Conservation (phyloP, 805 yeast genomes). For the Hanseniaspora valbyensis region DNA sequence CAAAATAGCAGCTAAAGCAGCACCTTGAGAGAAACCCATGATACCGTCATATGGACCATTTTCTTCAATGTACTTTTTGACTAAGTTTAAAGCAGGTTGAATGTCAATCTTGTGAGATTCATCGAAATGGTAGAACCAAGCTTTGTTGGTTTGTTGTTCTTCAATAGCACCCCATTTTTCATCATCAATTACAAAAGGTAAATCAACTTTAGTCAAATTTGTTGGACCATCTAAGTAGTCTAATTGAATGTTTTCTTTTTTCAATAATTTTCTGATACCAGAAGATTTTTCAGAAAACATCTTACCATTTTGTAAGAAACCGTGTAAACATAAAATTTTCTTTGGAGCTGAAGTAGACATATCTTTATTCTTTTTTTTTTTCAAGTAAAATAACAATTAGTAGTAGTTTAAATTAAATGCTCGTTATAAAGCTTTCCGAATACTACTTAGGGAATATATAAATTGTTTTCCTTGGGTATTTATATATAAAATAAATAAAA, state of each 20-base stretch:
- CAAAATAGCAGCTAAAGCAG: slow-evolving; percentile 68
- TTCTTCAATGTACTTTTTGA: slow-evolving; percentile 40
- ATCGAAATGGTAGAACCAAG: slow-evolving; percentile 67
- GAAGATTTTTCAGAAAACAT: slow-evolving; percentile 81
- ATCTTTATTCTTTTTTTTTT: neutral
- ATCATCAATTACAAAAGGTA: slow-evolving; percentile 57
- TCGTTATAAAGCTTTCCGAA: slow-evolving; percentile 14
- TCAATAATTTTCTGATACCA: slow-evolving; percentile 69
- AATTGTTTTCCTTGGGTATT: neutral
- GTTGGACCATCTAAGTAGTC: slow-evolving; percentile 74
- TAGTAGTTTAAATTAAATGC: too few relatives aligned
- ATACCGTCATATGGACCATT: slow-evolving; percentile 82
- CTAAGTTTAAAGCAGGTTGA: slow-evolving; percentile 40
- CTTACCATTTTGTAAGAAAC: slow-evolving; percentile 76
- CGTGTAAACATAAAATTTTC: slow-evolving; percentile 77
- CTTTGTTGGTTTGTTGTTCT: slow-evolving; percentile 38
- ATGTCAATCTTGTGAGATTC: slow-evolving; percentile 39
- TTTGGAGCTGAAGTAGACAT: slow-evolving; percentile 17
- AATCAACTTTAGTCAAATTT: slow-evolving; percentile 50
- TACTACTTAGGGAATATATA: too few relatives aligned
- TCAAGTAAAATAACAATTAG: neutral
- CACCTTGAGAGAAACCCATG: slow-evolving; percentile 91
- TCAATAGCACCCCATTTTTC: slow-evolving; percentile 40
- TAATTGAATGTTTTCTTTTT: slow-evolving; percentile 53
- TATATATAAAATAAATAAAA: neutral